Evolutionary conservation across 164 flowering plant species (phyloP), one percentile per base, ranked within the genome.

Genomic region (Aristolochia fimbriata): DNA sequence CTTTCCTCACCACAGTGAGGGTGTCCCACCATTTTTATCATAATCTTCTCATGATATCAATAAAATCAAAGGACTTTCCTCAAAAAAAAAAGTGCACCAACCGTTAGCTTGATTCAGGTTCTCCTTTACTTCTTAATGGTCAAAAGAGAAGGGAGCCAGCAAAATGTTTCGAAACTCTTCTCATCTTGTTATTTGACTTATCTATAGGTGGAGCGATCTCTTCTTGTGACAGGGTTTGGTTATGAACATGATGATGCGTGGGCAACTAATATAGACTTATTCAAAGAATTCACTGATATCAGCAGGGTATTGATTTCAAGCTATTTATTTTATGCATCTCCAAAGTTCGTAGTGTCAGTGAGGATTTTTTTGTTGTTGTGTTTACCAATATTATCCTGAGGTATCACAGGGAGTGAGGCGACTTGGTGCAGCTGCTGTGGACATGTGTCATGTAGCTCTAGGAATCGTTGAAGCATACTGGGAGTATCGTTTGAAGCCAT

Each of bases 241-340:
- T 89, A 92, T 76, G 96, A 89, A 52, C 98, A 92, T 76, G 96
- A 92, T 78, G 91, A 89, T 72, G 79, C 98, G 65, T 92, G 98
- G 96, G 69, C 83, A 12, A 87, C 96, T 52, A 92, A 89, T 73
- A 80, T 92, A 15, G 79, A 85, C 14, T 74, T 92, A 58, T 92
- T 92, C 76, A 92, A 86, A 74, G 82, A 92, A 49, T 89, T 87
- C 65, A 92, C 98, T 57, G 96, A 92, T 60, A 61, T 87, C 63
- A 89, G 98, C 84, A 73, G 96, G 81, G 98, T 92, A 85, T 20
- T 17, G 15, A 6, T 13, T 47, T 25, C 6, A 14, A 8, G 33
- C 17, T 51, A 25, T 19, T 16, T 6, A 47, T 24, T 22, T 58
- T 21, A 58, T 15, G 45, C 48, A 22, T 21, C 45, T 47, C 14